phyloP scores from a whole-genome alignment of 2,329 filamentous ascomycete genomes.

The Botrytis pseudocinerea region DNA sequence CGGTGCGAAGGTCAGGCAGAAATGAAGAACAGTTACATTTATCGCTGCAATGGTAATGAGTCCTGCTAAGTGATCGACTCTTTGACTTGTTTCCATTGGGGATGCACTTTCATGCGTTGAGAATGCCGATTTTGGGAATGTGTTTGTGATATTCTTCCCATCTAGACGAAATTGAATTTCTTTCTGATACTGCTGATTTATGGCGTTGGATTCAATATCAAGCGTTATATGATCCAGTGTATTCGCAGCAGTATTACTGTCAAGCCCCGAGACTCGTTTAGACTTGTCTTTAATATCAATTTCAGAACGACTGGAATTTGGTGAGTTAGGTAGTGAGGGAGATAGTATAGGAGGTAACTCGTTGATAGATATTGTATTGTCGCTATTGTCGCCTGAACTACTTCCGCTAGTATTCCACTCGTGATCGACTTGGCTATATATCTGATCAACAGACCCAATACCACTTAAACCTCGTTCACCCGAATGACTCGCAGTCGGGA shows the following conservation, averaged over 20 bases:
- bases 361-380: neutral
- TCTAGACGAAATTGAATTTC: neutral
- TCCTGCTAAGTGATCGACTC: constrained; percentile 50
- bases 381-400: neutral
- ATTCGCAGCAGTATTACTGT: neutral
- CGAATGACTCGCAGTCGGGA: constrained; percentile 2
- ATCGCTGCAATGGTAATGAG: constrained; percentile 48
- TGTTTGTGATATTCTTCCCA: neutral
- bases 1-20: constrained; percentile 47
- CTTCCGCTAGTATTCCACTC: neutral
- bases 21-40: constrained; percentile 49
- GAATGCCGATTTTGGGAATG: constrained; percentile 10
- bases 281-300: neutral
- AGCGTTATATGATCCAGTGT: neutral
- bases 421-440: constrained; percentile 12
- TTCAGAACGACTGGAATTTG: neutral
- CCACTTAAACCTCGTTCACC: neutral
- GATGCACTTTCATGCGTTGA: constrained; percentile 2
- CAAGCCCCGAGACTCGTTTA: neutral
- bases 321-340: constrained; percentile 3
- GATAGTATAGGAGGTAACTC: neutral
- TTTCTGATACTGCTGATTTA: neutral
- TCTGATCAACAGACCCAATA: constrained; percentile 14
- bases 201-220: neutral
- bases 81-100: constrained; percentile 1